A percentile compares a stretch with the other conserved stretches of the same genome.
Conservation (phyloP, 1,139 yeast species). For the Pneumocystis jirovecii region DNA sequence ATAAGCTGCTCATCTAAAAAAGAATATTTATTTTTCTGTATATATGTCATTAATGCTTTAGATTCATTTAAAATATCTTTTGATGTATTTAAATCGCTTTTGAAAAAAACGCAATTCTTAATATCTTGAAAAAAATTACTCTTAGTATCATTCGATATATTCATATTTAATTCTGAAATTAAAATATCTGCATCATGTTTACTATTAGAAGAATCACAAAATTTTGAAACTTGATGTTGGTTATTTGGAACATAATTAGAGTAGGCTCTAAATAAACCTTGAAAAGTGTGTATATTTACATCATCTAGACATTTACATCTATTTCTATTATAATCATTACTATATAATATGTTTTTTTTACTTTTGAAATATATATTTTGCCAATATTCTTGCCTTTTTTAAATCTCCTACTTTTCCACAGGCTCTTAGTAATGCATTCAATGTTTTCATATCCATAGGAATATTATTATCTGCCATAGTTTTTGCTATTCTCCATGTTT, state of each 20-base stretch:
- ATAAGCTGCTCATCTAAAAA: slow-evolving; percentile 5
- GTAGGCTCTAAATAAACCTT: slow-evolving; percentile 8
- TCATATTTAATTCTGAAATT: neutral
- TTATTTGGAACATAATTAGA: slow-evolving; percentile 6
- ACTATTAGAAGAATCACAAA: neutral
- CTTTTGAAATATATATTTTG: slow-evolving; percentile 2
- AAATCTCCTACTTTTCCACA: slow-evolving; percentile 6
- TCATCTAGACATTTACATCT: neutral
- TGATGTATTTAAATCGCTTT: slow-evolving; percentile 3
- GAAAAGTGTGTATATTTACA: slow-evolving; percentile 7
- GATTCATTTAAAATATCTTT: neutral
- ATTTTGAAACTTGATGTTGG: neutral
- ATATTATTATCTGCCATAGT: slow-evolving; percentile 2
- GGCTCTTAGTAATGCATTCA: slow-evolving; percentile 7
- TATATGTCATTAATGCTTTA: slow-evolving; percentile 1
- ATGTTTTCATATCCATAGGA: slow-evolving; percentile 7
- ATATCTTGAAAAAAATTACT: slow-evolving; percentile 2
- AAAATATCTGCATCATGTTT: neutral
- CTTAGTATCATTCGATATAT: neutral
- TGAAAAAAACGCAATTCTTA: slow-evolving; percentile 5
- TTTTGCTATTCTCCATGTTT: slow-evolving; percentile 11
- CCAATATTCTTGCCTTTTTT: slow-evolving; percentile 6
- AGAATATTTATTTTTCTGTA: slow-evolving; percentile 1
- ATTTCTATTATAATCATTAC: neutral
- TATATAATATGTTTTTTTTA: neutral